Evolutionary conservation across 2,329 filamentous ascomycete genomes (phyloP).

Genomic region (Beauveria asiatica): DNA sequence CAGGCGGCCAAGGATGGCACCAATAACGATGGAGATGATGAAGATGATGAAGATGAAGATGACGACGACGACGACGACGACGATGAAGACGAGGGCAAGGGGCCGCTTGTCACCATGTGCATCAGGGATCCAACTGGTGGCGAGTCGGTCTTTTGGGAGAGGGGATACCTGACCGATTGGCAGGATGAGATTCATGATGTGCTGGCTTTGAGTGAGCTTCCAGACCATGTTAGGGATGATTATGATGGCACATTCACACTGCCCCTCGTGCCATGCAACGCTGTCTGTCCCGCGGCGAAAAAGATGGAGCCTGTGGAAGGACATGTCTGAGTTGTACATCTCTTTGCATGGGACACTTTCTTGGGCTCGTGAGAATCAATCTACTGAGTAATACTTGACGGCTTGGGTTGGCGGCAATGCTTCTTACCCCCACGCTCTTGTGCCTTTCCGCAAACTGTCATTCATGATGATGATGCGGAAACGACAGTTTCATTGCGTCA

Average conservation of each 20-base stretch:
- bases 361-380: background rate
- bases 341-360: background rate
- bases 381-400: background rate
- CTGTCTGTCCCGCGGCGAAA: background rate
- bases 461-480: no score
- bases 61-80: conserved; percentile 11
- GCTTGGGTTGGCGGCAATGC: no score
- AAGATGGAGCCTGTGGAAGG: background rate
- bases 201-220: background rate
- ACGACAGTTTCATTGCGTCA: no score
- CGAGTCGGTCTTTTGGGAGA: conserved; percentile 9
- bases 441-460: no score
- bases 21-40: background rate
- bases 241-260: background rate
- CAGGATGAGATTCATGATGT: conserved; percentile 13
- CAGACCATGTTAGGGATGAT: conserved; percentile 9
- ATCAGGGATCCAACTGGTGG: conserved; percentile 5
- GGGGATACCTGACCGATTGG: conserved; percentile 14
- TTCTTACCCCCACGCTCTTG: no score
- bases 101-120: conserved; percentile 13
- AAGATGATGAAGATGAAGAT: background rate
- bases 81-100: background rate
- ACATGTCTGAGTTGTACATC: background rate
- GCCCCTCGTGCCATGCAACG: background rate
- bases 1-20: background rate